Evolutionary conservation across 805 yeast species (phyloP).

Genomic region (Grigorovia transvaalensis): DNA sequence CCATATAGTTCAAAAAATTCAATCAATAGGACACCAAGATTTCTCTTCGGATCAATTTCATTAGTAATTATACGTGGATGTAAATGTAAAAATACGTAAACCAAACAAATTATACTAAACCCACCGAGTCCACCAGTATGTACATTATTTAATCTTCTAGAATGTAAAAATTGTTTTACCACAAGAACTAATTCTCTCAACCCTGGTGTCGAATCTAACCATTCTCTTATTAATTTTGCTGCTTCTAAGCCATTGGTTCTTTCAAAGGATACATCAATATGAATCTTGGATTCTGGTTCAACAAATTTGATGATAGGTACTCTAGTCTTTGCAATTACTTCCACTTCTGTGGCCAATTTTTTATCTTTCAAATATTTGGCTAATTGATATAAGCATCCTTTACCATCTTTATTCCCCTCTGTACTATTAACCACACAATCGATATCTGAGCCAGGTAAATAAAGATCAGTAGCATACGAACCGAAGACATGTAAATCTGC

Average conservation of each 20-base stretch:
- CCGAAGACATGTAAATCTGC: conserved; percentile 83
- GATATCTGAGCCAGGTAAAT: conserved; percentile 90
- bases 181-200: conserved; percentile 72
- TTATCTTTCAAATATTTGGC: conserved; percentile 56
- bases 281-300: conserved; percentile 59
- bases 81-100: conserved; percentile 61
- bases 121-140: conserved; percentile 95
- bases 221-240: conserved; percentile 61
- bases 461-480: conserved; percentile 85
- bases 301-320: conserved; percentile 91
- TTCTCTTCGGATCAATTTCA: conserved; percentile 56
- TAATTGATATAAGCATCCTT: conserved; percentile 59
- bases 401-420: conserved; percentile 45
- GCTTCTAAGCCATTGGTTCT: conserved; percentile 74
- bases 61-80: conserved; percentile 71
- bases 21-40: conserved; percentile 74
- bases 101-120: conserved; percentile 80
- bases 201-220: conserved; percentile 70
- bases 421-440: conserved; percentile 79
- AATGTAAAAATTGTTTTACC: conserved; percentile 73
- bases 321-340: conserved; percentile 80
- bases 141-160: conserved; percentile 72
- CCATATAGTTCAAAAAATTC: conserved; percentile 94
- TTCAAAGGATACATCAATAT: conserved; percentile 86
- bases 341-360: conserved; percentile 59